Evolutionary conservation across 495 filamentous ascomycete genomes (phyloP).

Genomic region (Neurospora hispaniola): DNA sequence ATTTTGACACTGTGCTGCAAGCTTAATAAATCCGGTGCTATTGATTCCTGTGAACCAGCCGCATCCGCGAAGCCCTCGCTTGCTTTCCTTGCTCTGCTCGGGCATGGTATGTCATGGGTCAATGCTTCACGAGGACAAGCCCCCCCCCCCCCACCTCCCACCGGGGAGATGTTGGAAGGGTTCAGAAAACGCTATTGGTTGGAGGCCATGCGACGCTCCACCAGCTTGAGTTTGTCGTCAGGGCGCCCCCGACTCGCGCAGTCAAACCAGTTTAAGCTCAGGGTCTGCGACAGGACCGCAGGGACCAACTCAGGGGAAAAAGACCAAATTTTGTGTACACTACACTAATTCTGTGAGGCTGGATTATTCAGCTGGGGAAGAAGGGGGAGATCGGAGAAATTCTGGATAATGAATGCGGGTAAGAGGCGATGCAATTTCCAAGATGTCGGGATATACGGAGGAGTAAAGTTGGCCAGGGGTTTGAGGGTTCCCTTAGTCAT

Average conservation of each 20-base stretch:
- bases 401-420: not conserved
- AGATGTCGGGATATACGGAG: not conserved
- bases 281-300: not conserved
- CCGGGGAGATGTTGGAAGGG: not conserved
- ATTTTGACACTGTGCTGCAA: not conserved
- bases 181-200: not conserved
- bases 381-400: not conserved
- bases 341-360: not conserved
- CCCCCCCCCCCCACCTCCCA: not conserved
- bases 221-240: not conserved
- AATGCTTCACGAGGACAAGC: not conserved
- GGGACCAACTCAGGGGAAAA: not conserved
- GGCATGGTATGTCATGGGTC: not conserved
- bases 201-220: not conserved
- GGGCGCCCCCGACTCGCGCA: not conserved
- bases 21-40: not conserved
- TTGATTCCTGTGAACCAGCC: not conserved
- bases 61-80: not conserved
- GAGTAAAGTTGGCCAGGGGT: not conserved
- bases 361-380: not conserved
- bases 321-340: not conserved
- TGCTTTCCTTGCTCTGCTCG: no score
- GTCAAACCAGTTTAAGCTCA: not conserved
- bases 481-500: not conserved
- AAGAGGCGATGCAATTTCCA: not conserved